These are phyloP conservation scores for Vitis rupestris DNA, from an alignment of 164 flowering plant species.

Conservation along the genomic window DNA sequence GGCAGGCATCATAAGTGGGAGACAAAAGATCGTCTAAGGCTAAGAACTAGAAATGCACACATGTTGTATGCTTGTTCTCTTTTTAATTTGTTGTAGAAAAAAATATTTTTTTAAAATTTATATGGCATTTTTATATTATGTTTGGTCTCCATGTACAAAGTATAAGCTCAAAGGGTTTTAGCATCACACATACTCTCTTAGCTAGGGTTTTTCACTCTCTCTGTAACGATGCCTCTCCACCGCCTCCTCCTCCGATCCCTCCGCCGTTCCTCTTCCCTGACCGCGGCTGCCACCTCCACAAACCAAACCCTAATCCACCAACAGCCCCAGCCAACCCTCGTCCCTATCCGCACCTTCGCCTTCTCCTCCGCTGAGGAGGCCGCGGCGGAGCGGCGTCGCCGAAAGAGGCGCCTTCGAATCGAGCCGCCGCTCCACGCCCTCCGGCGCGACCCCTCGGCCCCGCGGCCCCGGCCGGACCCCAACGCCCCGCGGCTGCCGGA, in stretches of 20 bases:
- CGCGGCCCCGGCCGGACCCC: slow-evolving; percentile 41
- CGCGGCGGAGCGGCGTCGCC: slow-evolving; percentile 79
- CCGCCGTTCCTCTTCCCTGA: slow-evolving; percentile 16
- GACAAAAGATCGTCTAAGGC: too few species aligned
- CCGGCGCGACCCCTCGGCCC: slow-evolving; percentile 50
- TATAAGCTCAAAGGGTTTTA: too few species aligned
- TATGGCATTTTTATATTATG: too few species aligned
- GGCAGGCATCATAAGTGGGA: too few species aligned
- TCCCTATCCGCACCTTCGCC: slow-evolving; percentile 40
- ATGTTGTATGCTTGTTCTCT: too few species aligned
- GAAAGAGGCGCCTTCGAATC: slow-evolving; percentile 74
- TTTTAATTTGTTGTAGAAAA: too few species aligned
- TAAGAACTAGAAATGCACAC: too few species aligned
- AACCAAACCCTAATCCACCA: slow-evolving; percentile 12
- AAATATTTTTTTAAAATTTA: too few species aligned
- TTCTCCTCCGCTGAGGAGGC: slow-evolving; percentile 88
- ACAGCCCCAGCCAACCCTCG: neutral
- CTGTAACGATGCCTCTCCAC: slow-evolving; percentile 21
- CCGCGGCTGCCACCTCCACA: slow-evolving; percentile 12
- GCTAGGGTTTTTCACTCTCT: neutral
- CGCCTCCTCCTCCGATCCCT: slow-evolving; percentile 22
- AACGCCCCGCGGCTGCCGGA: slow-evolving; percentile 76
- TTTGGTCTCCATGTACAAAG: too few species aligned
- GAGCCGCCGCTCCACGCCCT: slow-evolving; percentile 82
- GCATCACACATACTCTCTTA: too few species aligned